Conservation (phyloP, 345 rosid genomes). For the Geranium rotundifolium region DNA sequence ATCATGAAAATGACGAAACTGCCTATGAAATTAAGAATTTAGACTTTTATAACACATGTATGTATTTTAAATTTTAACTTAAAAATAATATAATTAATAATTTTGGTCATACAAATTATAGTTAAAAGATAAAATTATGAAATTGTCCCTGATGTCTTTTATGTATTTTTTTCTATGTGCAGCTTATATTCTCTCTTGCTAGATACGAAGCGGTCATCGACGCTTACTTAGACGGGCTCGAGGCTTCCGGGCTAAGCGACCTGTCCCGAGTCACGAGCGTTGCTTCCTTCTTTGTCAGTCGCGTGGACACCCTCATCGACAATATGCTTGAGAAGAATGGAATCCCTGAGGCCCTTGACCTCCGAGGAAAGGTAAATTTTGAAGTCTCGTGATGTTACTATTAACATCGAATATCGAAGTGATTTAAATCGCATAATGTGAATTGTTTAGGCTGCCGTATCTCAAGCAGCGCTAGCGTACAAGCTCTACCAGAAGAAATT, state of each 20-base stretch:
- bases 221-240: slow-evolving; percentile 98
- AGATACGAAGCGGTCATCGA: slow-evolving; percentile 93
- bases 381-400: not conserved
- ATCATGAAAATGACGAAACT: no score
- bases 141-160: not conserved
- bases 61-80: no score
- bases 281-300: slow-evolving; percentile 96
- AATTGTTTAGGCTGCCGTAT: slow-evolving; percentile 69
- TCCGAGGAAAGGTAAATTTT: slow-evolving; percentile 77
- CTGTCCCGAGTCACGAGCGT: slow-evolving; percentile 94
- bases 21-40: no score
- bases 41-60: no score
- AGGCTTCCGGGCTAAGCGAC: slow-evolving; percentile 83
- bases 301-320: slow-evolving; percentile 92
- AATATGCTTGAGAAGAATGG: slow-evolving; percentile 88
- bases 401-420: not conserved
- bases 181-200: slow-evolving; percentile 88
- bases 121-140: no score
- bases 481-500: slow-evolving; percentile 93
- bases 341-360: slow-evolving; percentile 88
- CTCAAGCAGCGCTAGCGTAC: slow-evolving; percentile 94
- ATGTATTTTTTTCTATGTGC: slow-evolving; percentile 12
- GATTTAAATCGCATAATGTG: not conserved
- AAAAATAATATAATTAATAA: no score
- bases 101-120: no score